Evolutionary conservation across 2,329 filamentous ascomycete genomes (phyloP).

Genomic region (Gnomoniopsis smithogilvyi): DNA sequence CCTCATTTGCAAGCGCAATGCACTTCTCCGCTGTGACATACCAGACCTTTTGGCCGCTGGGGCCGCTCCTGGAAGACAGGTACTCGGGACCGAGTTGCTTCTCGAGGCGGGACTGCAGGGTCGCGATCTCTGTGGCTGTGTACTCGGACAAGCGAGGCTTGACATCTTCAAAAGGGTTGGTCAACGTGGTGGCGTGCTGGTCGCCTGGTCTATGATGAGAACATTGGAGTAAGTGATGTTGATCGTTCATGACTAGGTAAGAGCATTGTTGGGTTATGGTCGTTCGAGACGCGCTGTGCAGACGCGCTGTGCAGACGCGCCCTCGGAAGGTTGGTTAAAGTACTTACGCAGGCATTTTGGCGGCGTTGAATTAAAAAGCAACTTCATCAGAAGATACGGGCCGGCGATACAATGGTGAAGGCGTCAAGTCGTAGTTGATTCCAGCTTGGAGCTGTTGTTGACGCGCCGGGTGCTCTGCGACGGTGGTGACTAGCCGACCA

Average conservation of each 20-base stretch:
- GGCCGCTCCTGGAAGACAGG: conserved; percentile 80
- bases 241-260: neutral
- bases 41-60: conserved; percentile 81
- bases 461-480: neutral
- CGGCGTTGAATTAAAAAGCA: conserved; percentile 1
- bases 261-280: neutral
- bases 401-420: neutral
- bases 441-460: conserved; percentile 1
- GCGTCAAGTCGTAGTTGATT: neutral
- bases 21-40: conserved; percentile 97
- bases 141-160: conserved; percentile 71
- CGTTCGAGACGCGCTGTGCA: neutral
- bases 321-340: conserved; percentile 11
- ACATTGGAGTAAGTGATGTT: neutral
- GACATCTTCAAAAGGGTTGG: conserved; percentile 79
- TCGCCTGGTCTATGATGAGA: conserved; percentile 58
- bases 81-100: conserved; percentile 96
- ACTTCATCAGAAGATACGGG: neutral
- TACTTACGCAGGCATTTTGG: conserved; percentile 44
- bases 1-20: conserved; percentile 90
- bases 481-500: no score
- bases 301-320: neutral
- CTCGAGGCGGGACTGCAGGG: conserved; percentile 79
- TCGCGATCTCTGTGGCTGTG: conserved; percentile 87
- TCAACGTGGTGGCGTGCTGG: conserved; percentile 55